phyloP scores from a whole-genome alignment of 164 flowering plant species.

The Kingdonia uniflora region DNA sequence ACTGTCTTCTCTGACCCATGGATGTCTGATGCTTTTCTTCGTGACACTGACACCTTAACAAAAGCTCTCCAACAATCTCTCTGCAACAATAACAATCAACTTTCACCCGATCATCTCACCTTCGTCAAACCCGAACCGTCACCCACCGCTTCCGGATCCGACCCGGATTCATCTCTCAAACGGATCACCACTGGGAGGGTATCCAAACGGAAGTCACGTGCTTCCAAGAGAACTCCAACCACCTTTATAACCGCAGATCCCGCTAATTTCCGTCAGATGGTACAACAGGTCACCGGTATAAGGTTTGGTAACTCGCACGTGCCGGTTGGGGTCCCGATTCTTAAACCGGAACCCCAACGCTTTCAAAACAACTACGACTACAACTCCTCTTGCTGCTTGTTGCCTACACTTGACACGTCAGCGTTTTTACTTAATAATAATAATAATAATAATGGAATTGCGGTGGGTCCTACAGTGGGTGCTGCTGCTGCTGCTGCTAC shows the following conservation, averaged over 20 bases:
- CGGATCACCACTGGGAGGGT: conserved; percentile 30
- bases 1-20: no score
- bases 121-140: no score
- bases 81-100: no score
- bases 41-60: no score
- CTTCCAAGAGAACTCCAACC: conserved; percentile 62
- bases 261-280: conserved; percentile 90
- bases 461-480: conserved; percentile 9
- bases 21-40: no score
- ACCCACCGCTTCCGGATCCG: conserved; percentile 32
- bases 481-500: background rate
- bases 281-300: conserved; percentile 90
- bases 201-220: conserved; percentile 68
- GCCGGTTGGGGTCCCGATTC: conserved; percentile 19
- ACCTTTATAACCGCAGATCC: conserved; percentile 88
- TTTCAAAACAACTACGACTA: background rate
- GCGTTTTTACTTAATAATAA: conserved; percentile 40
- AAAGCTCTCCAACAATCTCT: no score
- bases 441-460: conserved; percentile 15
- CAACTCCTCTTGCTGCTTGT: conserved; percentile 10
- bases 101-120: no score
- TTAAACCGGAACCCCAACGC: conserved; percentile 72
- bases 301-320: conserved; percentile 15
- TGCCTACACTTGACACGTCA: conserved; percentile 80
- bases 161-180: conserved; percentile 26